Conservation (phyloP, 805 yeast genomes). For the Candida tibetensis region DNA sequence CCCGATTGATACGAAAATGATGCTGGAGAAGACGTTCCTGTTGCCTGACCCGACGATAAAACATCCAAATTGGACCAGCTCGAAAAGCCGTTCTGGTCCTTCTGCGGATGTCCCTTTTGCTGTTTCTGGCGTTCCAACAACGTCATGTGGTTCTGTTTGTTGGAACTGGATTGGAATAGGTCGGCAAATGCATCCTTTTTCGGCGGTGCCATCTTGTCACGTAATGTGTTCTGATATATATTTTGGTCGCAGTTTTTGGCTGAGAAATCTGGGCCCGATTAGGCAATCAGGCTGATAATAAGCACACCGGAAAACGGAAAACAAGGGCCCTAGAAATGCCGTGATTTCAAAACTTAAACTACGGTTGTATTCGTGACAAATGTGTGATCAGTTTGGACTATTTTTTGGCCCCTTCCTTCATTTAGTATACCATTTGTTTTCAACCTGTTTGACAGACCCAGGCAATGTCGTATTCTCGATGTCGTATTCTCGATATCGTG, state of each 20-base stretch:
- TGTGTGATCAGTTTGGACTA: no score
- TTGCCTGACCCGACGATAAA: constrained; percentile 1
- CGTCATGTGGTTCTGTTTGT: constrained; percentile 5
- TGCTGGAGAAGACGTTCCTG: background rate
- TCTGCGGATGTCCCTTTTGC: background rate
- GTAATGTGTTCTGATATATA: background rate
- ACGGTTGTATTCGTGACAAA: no score
- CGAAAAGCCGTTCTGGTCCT: background rate
- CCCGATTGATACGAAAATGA: background rate
- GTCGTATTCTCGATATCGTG: no score
- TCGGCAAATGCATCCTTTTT: constrained; percentile 47
- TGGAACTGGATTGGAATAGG: constrained; percentile 28
- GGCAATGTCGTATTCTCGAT: no score
- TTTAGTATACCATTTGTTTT: no score
- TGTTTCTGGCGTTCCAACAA: constrained; percentile 12
- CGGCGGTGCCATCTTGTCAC: constrained; percentile 25
- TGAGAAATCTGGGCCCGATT: no score
- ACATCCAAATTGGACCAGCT: constrained; percentile 7
- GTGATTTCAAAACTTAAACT: no score
- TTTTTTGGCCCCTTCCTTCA: no score
- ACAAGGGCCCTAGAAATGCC: no score
- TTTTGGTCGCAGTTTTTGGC: background rate
- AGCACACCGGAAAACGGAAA: background rate
- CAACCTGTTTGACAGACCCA: no score
- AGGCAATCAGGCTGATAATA: background rate